Conservation (phyloP, 2,329 filamentous ascomycete genomes). For the Graphilbum fragrans region DNA sequence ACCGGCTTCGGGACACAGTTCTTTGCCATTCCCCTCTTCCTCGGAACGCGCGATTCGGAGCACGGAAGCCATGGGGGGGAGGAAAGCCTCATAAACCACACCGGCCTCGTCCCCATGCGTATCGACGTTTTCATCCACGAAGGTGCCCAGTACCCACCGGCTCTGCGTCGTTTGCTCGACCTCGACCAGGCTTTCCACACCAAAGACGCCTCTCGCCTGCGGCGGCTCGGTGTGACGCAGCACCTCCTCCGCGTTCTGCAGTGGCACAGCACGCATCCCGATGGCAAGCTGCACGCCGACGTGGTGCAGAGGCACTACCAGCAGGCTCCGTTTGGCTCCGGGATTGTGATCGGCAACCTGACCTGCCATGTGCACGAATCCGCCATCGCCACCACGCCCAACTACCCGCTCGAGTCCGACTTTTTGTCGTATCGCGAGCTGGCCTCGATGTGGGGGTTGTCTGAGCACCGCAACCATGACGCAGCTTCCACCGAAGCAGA, state of each 20-base stretch:
- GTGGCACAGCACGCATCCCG: slow-evolving; percentile 27
- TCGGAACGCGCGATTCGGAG: slow-evolving; percentile 10
- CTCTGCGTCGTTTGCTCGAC: slow-evolving; percentile 33
- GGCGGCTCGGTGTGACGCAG: slow-evolving; percentile 35
- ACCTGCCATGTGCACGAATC: slow-evolving; percentile 33
- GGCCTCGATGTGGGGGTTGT: slow-evolving; percentile 27
- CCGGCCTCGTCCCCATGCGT: slow-evolving; percentile 33
- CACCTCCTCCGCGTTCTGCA: slow-evolving; percentile 44
- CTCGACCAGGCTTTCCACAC: slow-evolving; percentile 42
- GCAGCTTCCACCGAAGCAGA: neutral
- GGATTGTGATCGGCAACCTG: slow-evolving; percentile 40
- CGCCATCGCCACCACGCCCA: slow-evolving; percentile 32
- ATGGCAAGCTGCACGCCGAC: slow-evolving; percentile 16
- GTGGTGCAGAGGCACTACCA: slow-evolving; percentile 25
- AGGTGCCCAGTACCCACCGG: slow-evolving; percentile 19
- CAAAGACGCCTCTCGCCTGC: slow-evolving; percentile 34
- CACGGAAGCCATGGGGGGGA: neutral
- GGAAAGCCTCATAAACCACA: neutral
- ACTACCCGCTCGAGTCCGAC: slow-evolving; percentile 40
- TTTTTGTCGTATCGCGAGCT: slow-evolving; percentile 32
- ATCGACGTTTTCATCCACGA: slow-evolving; percentile 48
- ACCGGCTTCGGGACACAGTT: slow-evolving; percentile 45
- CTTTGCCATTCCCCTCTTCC: slow-evolving; percentile 41
- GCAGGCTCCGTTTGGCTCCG: slow-evolving; percentile 43
- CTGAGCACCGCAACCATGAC: slow-evolving; percentile 6